Conservation (phyloP, 257 asterid species). For the Agastache rugosa region DNA sequence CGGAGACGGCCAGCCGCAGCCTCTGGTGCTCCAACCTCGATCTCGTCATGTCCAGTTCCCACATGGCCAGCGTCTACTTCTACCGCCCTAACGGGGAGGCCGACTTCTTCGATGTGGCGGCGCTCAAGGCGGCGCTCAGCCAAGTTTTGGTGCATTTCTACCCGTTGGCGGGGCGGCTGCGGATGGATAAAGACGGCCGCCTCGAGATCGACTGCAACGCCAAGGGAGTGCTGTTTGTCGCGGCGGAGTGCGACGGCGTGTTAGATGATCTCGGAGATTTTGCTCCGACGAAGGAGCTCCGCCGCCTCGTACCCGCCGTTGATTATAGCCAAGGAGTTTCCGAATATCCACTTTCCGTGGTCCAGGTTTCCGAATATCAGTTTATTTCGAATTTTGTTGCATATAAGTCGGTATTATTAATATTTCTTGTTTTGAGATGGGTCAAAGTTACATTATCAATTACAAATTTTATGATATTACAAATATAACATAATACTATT, state of each 20-base stretch:
- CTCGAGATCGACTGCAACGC: no score
- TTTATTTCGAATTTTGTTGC: no score
- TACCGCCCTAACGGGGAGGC: slow-evolving; percentile 9
- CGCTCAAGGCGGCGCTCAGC: slow-evolving; percentile 27
- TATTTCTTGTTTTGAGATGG: no score
- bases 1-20: slow-evolving; percentile 20
- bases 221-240: neutral
- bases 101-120: slow-evolving; percentile 12
- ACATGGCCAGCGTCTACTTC: slow-evolving; percentile 29
- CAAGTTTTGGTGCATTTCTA: neutral
- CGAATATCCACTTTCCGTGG: slow-evolving; percentile 51
- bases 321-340: slow-evolving; percentile 61
- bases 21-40: slow-evolving; percentile 27
- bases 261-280: slow-evolving; percentile 69
- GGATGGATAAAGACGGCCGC: neutral
- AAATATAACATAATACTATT: no score
- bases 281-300: slow-evolving; percentile 67
- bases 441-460: no score
- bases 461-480: no score
- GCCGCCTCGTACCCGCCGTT: slow-evolving; percentile 66
- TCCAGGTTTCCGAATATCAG: slow-evolving; percentile 54
- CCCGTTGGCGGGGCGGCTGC: neutral
- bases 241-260: slow-evolving; percentile 53
- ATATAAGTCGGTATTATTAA: no score
- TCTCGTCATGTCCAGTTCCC: slow-evolving; percentile 20